Evolutionary conservation across 371 early-diverging fungal species (phyloP), one percentile per base, ranked within the genome.

Genomic region (Lichtheimia corymbifera): DNA sequence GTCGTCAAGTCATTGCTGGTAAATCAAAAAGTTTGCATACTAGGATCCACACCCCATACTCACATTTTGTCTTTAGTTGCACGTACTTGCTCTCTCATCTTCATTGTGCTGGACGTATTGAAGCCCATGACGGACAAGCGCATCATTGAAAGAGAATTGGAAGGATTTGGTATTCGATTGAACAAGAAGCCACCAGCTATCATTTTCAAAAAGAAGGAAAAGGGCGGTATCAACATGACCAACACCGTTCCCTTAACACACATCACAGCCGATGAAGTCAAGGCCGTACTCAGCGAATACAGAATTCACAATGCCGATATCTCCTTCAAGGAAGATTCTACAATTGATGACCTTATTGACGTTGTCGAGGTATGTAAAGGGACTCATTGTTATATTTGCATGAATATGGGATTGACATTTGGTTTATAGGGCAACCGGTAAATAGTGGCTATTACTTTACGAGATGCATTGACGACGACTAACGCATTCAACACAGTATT

Each of bases 121-220:
- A 96, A 97, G 71, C 96, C 97, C n/a, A 72, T 97, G 68, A 91
- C 94, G 13, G 89, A 97, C 71, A 97, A 97, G 77, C 84, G 80
- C 43, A 83, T 99, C 41, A 93, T 99, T 61, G 99, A 99, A 74
- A 88, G 85, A 63, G 99, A 99, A 84, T 81, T 99, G 72, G 99
- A 99, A 82, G 94, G 94, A 0, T 97, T 97, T 58, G 99, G 99
- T 56, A 98, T 99, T 68, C 83, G 99, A 53, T 78, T 99, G 64
- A 99, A 99, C 82, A 93, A 92, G 73, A 73, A 90, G 67, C 94
- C 95, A 51, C 99, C 99, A 50, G 96, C 97, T 69, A 98, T 96
- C 70, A 86, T 91, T 73, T 97, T 96, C 73, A 89, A 86, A 61
- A 95, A 94, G 80, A 94, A 93, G 84, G 96, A 95, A 58, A 91